A percentile compares a stretch with the other conserved stretches of the same genome.
Conservation (phyloP, 768 basidiomycete genomes). For the Pleurotus djamor region DNA sequence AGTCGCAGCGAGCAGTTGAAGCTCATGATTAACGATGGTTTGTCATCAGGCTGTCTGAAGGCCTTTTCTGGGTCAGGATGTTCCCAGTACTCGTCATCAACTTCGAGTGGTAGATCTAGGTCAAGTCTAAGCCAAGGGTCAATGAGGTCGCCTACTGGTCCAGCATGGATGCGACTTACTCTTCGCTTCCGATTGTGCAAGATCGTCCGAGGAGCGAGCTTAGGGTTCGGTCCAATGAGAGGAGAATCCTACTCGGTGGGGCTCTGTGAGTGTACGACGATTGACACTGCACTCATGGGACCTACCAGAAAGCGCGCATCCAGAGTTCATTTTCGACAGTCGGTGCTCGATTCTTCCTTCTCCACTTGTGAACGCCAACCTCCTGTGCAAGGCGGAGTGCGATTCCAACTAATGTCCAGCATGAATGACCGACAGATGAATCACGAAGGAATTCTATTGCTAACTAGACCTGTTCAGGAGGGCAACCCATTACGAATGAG, state of each 20-base stretch:
- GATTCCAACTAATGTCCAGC: slow-evolving; percentile 64
- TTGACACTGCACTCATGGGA: not conserved
- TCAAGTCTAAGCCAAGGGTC: slow-evolving; percentile 51
- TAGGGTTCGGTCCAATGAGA: slow-evolving; percentile 42
- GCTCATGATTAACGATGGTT: slow-evolving; percentile 51
- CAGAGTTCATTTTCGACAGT: slow-evolving; percentile 68
- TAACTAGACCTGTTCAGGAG: slow-evolving; percentile 30
- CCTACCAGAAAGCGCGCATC: slow-evolving; percentile 67
- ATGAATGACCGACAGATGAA: slow-evolving; percentile 47
- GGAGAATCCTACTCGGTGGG: slow-evolving; percentile 37
- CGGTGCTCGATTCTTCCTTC: slow-evolving; percentile 24
- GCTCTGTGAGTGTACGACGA: not conserved
- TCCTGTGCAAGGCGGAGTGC: slow-evolving; percentile 74
- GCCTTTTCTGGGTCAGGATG: slow-evolving; percentile 48
- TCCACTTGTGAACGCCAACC: slow-evolving; percentile 63
- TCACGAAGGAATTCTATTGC: slow-evolving; percentile 44
- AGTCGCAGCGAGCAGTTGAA: slow-evolving; percentile 58
- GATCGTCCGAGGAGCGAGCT: slow-evolving; percentile 64
- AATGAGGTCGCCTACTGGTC: slow-evolving; percentile 1
- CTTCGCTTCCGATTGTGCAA: slow-evolving; percentile 71
- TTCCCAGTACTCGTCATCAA: slow-evolving; percentile 76
- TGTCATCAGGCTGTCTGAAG: slow-evolving; percentile 65
- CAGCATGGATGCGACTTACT: slow-evolving; percentile 38
- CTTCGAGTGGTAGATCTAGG: slow-evolving; percentile 59
- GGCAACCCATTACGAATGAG: not conserved